phyloP scores from a whole-genome alignment of 805 yeast species.

The Monosporozyma unispora region DNA sequence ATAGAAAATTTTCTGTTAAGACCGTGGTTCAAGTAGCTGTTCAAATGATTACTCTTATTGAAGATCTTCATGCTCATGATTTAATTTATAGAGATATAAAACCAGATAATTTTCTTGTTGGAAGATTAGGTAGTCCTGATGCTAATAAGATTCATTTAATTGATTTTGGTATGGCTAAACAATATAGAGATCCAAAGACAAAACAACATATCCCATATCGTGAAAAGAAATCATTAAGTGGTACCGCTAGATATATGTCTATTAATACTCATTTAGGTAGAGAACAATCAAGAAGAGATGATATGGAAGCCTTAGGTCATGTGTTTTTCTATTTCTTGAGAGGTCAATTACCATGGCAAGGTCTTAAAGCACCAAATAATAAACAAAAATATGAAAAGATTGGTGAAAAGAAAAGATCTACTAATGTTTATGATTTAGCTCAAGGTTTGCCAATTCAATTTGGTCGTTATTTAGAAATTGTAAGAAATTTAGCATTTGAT shows the following conservation, averaged over 20 bases:
- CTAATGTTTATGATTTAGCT: constrained; percentile 78
- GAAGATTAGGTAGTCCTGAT: constrained; percentile 75
- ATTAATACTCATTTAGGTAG: constrained; percentile 96
- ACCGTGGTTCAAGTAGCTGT: constrained; percentile 90
- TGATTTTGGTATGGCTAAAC: constrained; percentile 98
- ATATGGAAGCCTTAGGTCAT: constrained; percentile 92
- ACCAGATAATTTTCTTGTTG: constrained; percentile 93
- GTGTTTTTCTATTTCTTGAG: constrained; percentile 90
- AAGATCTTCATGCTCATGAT: constrained; percentile 80
- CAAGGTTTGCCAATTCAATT: constrained; percentile 87
- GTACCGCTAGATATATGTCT: constrained; percentile 98
- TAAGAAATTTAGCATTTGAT: constrained; percentile 82
- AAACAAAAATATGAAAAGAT: constrained; percentile 96
- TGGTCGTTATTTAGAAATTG: constrained; percentile 83
- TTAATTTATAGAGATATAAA: constrained; percentile 93
- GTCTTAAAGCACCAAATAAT: constrained; percentile 94
- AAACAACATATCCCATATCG: constrained; percentile 94
- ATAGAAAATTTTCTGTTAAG: constrained; percentile 75
- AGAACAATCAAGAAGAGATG: constrained; percentile 95
- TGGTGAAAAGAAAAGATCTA: constrained; percentile 90
- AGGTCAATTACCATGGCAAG: constrained; percentile 98
- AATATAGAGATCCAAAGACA: constrained; percentile 92
- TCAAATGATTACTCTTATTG: constrained; percentile 86
- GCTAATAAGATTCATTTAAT: constrained; percentile 83
- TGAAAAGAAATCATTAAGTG: constrained; percentile 90